Percentiles rank a stretch among this genome's conserved stretches.
Evolutionary conservation across 306 rosid species (phyloP).

Genomic region (Argentina anserina): DNA sequence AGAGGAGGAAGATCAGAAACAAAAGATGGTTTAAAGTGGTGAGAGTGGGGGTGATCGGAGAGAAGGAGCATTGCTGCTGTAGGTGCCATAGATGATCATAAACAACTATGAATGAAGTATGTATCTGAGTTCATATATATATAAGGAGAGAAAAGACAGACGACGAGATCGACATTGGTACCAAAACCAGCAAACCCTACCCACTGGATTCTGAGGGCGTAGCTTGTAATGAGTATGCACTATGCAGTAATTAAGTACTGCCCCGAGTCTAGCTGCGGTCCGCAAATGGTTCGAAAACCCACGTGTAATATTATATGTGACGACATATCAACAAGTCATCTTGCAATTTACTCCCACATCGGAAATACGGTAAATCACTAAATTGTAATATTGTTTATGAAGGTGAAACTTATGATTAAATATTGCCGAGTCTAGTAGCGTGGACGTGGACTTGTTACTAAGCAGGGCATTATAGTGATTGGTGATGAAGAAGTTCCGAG

Average conservation of each 20-base stretch:
- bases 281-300: neutral
- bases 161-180: neutral
- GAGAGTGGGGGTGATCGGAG: slow-evolving; percentile 2
- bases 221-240: neutral
- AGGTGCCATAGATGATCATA: slow-evolving; percentile 8
- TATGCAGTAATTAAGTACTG: neutral
- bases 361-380: neutral
- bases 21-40: neutral
- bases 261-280: neutral
- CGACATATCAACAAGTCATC: neutral
- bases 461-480: neutral
- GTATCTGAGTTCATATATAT: neutral
- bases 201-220: neutral
- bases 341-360: neutral
- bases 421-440: neutral
- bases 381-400: neutral
- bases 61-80: slow-evolving; percentile 8
- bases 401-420: neutral
- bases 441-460: neutral
- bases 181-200: neutral
- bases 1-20: neutral
- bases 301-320: neutral
- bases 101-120: neutral
- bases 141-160: neutral
- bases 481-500: neutral